Evolutionary conservation across 495 filamentous ascomycete genomes (phyloP), one percentile per base, ranked within the genome.

Genomic region (Echria macrotheca): DNA sequence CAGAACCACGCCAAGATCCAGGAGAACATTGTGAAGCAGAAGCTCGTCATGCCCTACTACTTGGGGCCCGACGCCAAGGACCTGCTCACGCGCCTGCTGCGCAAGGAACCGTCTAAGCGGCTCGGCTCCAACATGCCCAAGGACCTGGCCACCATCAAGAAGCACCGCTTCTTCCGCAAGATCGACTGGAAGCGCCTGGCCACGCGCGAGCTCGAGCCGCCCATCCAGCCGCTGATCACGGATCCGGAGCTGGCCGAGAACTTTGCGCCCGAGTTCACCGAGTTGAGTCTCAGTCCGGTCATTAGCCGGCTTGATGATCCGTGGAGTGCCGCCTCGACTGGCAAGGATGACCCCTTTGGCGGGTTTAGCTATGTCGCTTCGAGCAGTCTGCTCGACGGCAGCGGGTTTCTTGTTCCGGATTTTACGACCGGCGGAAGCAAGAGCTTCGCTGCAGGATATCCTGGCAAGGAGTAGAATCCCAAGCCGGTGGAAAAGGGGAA

Each of bases 361-460:
- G 93, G 94, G 2, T 98, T 98, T 64, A 95, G 89, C 68, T 98
- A 87, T 66, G 91, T 96, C 49, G 94, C 90, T 17, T 86, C 87
- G 43, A 84, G 77, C 61, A 95, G 91, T 59, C 65, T 97, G 63
- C 74, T 98, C 43, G 87, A 89, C 60, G 72, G 77, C 33, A 62
- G 69, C 47, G 68, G 62, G 4, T 68, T 63, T 42, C 37, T 59
- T 42, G 46, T 56, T 22, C 11, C 26, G 22, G 32, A 21, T 4
- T 45, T 8, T 17, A 18, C 10, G 5, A 14, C 10, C 2, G 35
- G 8, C 15, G 5, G 2, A 8, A 9, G 6, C 5, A 37, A 37
- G 11, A 37, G 21, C 15, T 18, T 4, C 17, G 21, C 28, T 14
- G 10, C 5, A 37, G 21, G 35, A 37, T n/a, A 17, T 8, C 35